Conservation (phyloP, 148 eudicot species). For the Heliamphora exappendiculata region DNA sequence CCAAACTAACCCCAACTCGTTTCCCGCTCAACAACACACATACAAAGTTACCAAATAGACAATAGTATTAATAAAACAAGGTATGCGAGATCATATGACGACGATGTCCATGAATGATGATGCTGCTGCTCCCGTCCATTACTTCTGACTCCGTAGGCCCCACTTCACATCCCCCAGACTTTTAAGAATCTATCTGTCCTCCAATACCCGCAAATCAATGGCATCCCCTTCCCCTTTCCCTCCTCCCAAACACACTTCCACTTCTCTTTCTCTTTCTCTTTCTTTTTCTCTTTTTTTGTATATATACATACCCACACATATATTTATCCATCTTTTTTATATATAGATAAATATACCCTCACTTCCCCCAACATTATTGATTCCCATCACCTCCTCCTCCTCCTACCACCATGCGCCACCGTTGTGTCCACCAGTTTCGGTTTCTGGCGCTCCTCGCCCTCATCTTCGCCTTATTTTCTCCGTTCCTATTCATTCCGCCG, state of each 20-base stretch:
- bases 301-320: no score
- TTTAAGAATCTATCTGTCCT: constrained; percentile 39
- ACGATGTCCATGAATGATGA: constrained; percentile 9
- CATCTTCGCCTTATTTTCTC: not conserved
- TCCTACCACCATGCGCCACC: constrained; percentile 4
- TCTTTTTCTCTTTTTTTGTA: not conserved
- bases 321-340: not conserved
- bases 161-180: constrained; percentile 13
- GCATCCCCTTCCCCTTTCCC: not conserved
- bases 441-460: constrained; percentile 7
- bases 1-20: not conserved
- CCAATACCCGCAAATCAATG: constrained; percentile 38
- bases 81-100: not conserved
- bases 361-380: not conserved
- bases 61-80: not conserved
- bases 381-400: not conserved
- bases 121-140: not conserved
- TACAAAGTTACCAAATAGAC: no score
- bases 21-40: not conserved
- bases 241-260: not conserved
- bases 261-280: not conserved
- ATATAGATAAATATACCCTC: not conserved
- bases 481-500: constrained; percentile 18
- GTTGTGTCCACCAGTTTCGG: not conserved
- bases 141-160: constrained; percentile 19